A percentile compares a stretch with the other conserved stretches of the same genome.
phyloP scores from a whole-genome alignment of 768 basidiomycete genomes.

The Xanthoconium stramineum region DNA sequence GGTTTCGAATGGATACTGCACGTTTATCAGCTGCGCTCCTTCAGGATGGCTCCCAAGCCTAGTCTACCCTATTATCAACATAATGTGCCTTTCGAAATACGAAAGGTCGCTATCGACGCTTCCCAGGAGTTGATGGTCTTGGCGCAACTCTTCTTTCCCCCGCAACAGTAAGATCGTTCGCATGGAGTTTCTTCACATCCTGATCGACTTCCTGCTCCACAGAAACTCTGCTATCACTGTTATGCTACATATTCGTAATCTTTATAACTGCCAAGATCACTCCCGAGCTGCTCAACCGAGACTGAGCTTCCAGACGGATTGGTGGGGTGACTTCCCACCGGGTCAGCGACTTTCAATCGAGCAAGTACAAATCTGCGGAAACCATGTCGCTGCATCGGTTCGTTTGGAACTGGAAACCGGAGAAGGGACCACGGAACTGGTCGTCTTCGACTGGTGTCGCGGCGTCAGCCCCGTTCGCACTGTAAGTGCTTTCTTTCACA shows the following conservation, averaged over 20 bases:
- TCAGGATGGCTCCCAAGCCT: constrained; percentile 24
- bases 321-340: constrained; percentile 32
- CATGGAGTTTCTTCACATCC: background rate
- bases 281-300: constrained; percentile 35
- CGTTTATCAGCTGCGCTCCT: constrained; percentile 33
- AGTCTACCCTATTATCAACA: constrained; percentile 30
- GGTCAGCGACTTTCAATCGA: constrained; percentile 32
- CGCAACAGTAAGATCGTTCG: constrained; percentile 21
- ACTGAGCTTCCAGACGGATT: constrained; percentile 31
- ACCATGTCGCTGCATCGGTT: constrained; percentile 22
- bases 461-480: constrained; percentile 28
- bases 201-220: background rate
- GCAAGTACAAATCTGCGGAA: constrained; percentile 29
- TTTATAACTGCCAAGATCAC: constrained; percentile 57
- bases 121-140: constrained; percentile 30
- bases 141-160: constrained; percentile 29
- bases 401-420: constrained; percentile 32
- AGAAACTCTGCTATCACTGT: constrained; percentile 27
- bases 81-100: constrained; percentile 33
- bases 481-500: constrained; percentile 11
- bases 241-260: constrained; percentile 48
- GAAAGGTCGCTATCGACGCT: constrained; percentile 32
- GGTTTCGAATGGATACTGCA: constrained; percentile 32
- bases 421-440: constrained; percentile 31
- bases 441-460: constrained; percentile 29